Percentiles rank a stretch among this genome's conserved stretches.
phyloP scores from a whole-genome alignment of 2,329 filamentous ascomycete species.

The Trichophyton verrucosum region DNA sequence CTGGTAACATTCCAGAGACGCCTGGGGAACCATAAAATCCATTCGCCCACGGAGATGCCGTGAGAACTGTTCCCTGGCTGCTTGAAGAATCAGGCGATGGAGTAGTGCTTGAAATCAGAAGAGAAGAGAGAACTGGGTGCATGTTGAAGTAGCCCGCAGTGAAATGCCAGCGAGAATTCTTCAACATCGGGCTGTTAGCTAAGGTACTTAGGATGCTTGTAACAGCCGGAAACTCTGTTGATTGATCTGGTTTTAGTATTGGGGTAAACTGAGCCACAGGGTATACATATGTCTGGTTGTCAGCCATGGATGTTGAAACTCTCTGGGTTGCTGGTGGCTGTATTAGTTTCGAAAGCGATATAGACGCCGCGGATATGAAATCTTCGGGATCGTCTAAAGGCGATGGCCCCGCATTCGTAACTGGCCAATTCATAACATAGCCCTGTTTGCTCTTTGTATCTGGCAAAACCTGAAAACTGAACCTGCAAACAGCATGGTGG shows the following conservation, averaged over 20 bases:
- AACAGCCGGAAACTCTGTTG: slow-evolving; percentile 77
- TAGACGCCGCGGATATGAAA: slow-evolving; percentile 59
- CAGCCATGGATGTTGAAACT: slow-evolving; percentile 20
- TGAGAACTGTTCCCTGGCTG: slow-evolving; percentile 66
- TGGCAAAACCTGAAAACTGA: slow-evolving; percentile 71
- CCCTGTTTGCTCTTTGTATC: slow-evolving; percentile 30
- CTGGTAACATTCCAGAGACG: slow-evolving; percentile 77
- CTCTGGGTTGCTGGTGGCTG: slow-evolving; percentile 34
- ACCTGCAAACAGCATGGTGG: slow-evolving; percentile 60
- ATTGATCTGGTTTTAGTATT: slow-evolving; percentile 63
- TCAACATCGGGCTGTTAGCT: slow-evolving; percentile 46
- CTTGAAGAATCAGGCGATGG: slow-evolving; percentile 21
- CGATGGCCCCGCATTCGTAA: slow-evolving; percentile 58
- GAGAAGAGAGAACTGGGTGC: slow-evolving; percentile 64
- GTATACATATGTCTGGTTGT: slow-evolving; percentile 63
- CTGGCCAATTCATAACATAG: slow-evolving; percentile 59
- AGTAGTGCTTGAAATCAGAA: slow-evolving; percentile 59
- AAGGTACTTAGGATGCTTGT: slow-evolving; percentile 61
- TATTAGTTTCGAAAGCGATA: slow-evolving; percentile 54
- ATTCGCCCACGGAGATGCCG: slow-evolving; percentile 85
- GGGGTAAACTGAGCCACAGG: slow-evolving; percentile 81
- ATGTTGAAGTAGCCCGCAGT: slow-evolving; percentile 99
- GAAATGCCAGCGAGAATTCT: slow-evolving; percentile 76
- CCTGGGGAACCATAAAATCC: slow-evolving; percentile 86
- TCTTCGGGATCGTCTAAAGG: slow-evolving; percentile 57